Base-by-base conservation (phyloP, 1,139 yeast species). In the Eremothecium cymbalariae region DNA sequence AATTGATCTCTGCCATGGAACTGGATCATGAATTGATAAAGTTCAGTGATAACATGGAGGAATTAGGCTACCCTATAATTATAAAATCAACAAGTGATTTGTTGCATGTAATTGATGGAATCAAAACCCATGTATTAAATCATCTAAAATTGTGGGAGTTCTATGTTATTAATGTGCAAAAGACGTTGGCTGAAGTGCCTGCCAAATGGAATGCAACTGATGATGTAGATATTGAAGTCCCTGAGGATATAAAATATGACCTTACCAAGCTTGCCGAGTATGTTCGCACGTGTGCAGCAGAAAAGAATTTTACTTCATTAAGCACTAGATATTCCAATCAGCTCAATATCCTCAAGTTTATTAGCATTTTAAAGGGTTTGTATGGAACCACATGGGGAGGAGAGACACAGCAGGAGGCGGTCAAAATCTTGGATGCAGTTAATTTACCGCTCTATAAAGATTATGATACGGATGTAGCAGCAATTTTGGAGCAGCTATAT, bases 71-170 rank as follows among this genome's bases (percentile, higher is more conserved):
- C 38, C 88, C 94, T 1, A 67, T 77, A 0, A 62, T 54, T 0
- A 57, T 86, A 33, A 55, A 61, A 4, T 53, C 60, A 18, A 64
- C 62, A 5, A 64, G 60, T 3, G 95, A 86, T 45, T 58, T 90
- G 23, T 60, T 69, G 31, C 54, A 53, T 23, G 61, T 88, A 24
- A 71, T 81, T 63, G 75, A 71, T 15, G 94, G 85, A 8, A 64
- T 88, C 33, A 69, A 72, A 40, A 59, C 64, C 6, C 77, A 82
- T 46, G 95, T 86, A 1, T 50, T 85, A 29, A 76, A 70, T 17
- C 66, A 70, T 7, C 60, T 85, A 37, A 69, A 77, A 41, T 67
- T 90, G 35, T 90, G 98, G 98, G 86, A 90, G 57, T 90, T 63
- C 57, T 90, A 86, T 51, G 88, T 80, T 8, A 67, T 86, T 30